Conservation (phyloP, 2,329 filamentous ascomycete species). For the Pestalotiopsis sp. region DNA sequence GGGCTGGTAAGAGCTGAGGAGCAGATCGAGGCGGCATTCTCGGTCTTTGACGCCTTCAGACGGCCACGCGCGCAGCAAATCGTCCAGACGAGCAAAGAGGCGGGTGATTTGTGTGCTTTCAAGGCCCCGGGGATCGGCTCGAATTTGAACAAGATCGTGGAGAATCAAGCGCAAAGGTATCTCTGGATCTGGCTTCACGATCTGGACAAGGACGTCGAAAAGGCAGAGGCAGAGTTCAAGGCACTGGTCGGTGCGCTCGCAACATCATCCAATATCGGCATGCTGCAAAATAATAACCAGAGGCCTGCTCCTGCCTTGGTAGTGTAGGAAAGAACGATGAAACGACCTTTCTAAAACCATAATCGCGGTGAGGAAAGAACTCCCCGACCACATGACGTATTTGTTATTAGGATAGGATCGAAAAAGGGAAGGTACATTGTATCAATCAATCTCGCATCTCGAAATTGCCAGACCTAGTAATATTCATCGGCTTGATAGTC, state of each 20-base stretch:
- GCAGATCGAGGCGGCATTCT: constrained; percentile 26
- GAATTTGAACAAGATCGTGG: constrained; percentile 31
- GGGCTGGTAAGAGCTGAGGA: constrained; percentile 18
- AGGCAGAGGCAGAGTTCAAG: constrained; percentile 23
- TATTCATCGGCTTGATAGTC: too few species aligned
- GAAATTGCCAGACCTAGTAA: too few species aligned
- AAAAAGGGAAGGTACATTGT: too few species aligned
- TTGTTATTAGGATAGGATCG: not conserved
- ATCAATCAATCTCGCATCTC: too few species aligned
- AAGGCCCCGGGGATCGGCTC: constrained; percentile 22
- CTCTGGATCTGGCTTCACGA: constrained; percentile 36
- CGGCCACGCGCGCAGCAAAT: constrained; percentile 33
- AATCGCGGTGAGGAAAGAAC: not conserved
- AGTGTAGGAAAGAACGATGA: not conserved
- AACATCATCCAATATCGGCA: not conserved
- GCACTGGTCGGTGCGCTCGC: not conserved
- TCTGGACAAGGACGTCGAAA: constrained; percentile 25
- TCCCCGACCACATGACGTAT: not conserved
- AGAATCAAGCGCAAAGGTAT: constrained; percentile 29
- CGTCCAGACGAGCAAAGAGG: constrained; percentile 31
- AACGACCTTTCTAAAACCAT: not conserved
- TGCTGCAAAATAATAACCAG: not conserved
- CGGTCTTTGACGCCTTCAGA: constrained; percentile 29
- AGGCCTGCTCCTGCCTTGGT: not conserved
- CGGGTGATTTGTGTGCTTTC: constrained; percentile 30